Evolutionary conservation across 202 grass and related monocot genomes (phyloP), one percentile per base, ranked within the genome.

Genomic region (Carex sylvatica): DNA sequence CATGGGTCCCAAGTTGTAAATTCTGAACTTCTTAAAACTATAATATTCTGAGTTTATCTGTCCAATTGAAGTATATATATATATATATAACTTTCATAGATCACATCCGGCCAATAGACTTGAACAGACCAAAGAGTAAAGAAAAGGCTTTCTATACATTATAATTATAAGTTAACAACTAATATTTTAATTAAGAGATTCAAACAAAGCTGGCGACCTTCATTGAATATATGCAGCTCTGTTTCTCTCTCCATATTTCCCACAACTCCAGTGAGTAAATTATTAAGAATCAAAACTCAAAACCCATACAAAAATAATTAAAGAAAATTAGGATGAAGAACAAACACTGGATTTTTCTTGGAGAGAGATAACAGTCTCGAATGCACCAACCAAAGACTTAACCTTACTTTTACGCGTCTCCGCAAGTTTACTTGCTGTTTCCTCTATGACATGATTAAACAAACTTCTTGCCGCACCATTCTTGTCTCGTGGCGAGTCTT

Each of bases 391-490:
- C 20, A 98, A 87, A 38, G 95, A 92, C 84, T 90, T 98, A 46
- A 98, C 92, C 91, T 93, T 98, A 86, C 92, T 95, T 77, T 90
- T 93, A 77, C 92, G 81, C 9, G 87, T 61, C 84, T 94, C 90
- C 0, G 83, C 82, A 23, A 98, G 92, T 87, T 91, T 90, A 62
- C 87, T 98, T 7, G 89, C 89, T 13, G 92, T 90, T 89, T 95
- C 92, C 84, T 93, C 88, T 71, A 98, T 98, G 79, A 95, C 89
- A 53, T 93, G 87, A 85, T 98, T 95, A 56, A 98, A 83, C 33
- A 93, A 88, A 18, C 81, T 85, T 26, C 80, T 86, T 5, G 70
- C 47, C 2, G 65, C 85, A 77, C 85, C 87, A 63, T 83, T 86
- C 65, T 71, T 85, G 23, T 87, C 81, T 44, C 60, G 81, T 13